Conservation (phyloP, 352 stramenopile species). For the Aphanomyces astaci region DNA sequence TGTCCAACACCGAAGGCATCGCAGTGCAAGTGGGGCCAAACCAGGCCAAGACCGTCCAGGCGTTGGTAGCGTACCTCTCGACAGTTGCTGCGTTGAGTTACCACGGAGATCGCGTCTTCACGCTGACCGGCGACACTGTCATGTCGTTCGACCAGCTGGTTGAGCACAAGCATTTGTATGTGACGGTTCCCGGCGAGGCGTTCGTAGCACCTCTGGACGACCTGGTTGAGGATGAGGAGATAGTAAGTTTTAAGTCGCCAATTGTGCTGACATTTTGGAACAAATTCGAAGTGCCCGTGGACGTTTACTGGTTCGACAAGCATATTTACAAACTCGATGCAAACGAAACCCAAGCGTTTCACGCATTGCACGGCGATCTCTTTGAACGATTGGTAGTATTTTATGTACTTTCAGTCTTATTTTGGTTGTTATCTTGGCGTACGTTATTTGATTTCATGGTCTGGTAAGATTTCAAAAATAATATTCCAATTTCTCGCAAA, state of each 20-base stretch:
- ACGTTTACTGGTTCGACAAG: conserved; percentile 3
- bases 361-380: neutral
- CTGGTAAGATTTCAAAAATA: too few relatives aligned
- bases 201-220: neutral
- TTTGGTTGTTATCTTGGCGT: too few relatives aligned
- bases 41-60: neutral
- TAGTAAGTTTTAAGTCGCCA: neutral
- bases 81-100: neutral
- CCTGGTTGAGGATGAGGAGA: neutral
- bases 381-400: too few relatives aligned
- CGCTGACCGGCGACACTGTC: neutral
- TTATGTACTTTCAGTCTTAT: too few relatives aligned
- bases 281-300: neutral
- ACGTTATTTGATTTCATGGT: too few relatives aligned
- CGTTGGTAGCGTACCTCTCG: neutral
- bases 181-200: neutral
- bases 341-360: neutral
- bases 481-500: too few relatives aligned
- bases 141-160: neutral
- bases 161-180: neutral
- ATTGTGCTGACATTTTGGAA: neutral
- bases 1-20: neutral
- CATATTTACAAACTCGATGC: neutral
- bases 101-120: neutral
- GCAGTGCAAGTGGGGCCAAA: neutral